Conservation (phyloP, 805 yeast species). For the Saccharomycopsis vini region DNA sequence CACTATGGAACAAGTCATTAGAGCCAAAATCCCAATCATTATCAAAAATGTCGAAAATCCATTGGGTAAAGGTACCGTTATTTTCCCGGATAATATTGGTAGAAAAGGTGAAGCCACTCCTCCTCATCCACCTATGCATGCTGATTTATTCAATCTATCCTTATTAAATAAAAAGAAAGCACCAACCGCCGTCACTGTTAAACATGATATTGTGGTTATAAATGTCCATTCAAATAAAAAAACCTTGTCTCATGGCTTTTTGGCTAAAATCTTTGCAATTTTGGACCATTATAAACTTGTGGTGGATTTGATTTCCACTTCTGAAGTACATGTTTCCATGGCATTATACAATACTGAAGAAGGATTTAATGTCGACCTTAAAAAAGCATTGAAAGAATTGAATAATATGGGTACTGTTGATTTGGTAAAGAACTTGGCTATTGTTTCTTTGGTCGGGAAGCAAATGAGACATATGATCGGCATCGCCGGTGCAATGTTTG, state of each 20-base stretch:
- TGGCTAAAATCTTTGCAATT: slow-evolving; percentile 82
- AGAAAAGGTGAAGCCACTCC: slow-evolving; percentile 85
- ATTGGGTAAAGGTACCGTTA: slow-evolving; percentile 83
- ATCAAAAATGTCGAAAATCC: slow-evolving; percentile 96
- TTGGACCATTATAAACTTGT: slow-evolving; percentile 78
- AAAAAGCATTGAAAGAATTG: slow-evolving; percentile 70
- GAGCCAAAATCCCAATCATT: slow-evolving; percentile 91
- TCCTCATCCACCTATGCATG: slow-evolving; percentile 85
- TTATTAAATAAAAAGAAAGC: slow-evolving; percentile 44
- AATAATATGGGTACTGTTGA: slow-evolving; percentile 82
- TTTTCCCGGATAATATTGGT: slow-evolving; percentile 84
- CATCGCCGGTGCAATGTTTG: slow-evolving; percentile 95
- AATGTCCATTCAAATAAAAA: slow-evolving; percentile 92
- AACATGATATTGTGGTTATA: slow-evolving; percentile 82
- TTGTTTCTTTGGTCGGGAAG: slow-evolving; percentile 89
- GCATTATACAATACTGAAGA: slow-evolving; percentile 78
- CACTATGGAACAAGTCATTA: slow-evolving; percentile 98
- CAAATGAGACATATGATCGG: slow-evolving; percentile 97
- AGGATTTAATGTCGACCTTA: slow-evolving; percentile 43
- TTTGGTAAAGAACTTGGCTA: slow-evolving; percentile 77
- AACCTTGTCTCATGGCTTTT: slow-evolving; percentile 86
- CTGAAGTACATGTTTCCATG: slow-evolving; percentile 98
- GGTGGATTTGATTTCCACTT: slow-evolving; percentile 92
- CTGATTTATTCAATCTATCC: slow-evolving; percentile 33
- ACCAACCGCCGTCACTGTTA: slow-evolving; percentile 95